Evolutionary conservation across 768 basidiomycete species (phyloP).

Genomic region (Baorangia bicolor): DNA sequence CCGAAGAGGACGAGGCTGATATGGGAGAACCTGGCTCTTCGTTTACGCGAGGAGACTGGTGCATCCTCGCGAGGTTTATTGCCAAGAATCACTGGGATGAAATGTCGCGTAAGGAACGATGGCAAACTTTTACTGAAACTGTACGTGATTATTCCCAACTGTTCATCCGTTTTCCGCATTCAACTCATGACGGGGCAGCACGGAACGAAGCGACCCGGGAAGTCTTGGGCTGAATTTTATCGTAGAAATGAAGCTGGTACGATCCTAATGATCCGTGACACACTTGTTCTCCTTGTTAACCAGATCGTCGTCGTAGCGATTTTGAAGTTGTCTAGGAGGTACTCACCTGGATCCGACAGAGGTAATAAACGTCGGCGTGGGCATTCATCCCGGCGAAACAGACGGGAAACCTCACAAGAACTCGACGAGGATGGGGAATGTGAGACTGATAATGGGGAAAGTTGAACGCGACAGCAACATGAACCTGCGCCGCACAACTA

Average conservation of each 20-base stretch:
- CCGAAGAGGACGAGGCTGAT: slow-evolving; percentile 32
- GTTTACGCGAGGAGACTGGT: slow-evolving; percentile 62
- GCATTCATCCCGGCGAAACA: slow-evolving; percentile 24
- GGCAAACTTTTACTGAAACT: slow-evolving; percentile 51
- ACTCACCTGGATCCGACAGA: slow-evolving; percentile 14
- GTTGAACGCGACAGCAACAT: neutral
- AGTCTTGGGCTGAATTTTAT: slow-evolving; percentile 64
- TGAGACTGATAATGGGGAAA: slow-evolving; percentile 20
- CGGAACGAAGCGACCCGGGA: slow-evolving; percentile 45
- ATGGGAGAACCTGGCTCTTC: slow-evolving; percentile 54
- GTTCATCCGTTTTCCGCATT: neutral
- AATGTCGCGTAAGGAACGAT: slow-evolving; percentile 45
- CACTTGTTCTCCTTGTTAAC: slow-evolving; percentile 4
- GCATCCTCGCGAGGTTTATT: slow-evolving; percentile 59
- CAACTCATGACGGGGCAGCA: slow-evolving; percentile 38
- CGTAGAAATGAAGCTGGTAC: slow-evolving; percentile 50
- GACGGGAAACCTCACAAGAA: slow-evolving; percentile 1
- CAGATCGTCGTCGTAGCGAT: slow-evolving; percentile 15
- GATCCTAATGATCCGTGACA: slow-evolving; percentile 14
- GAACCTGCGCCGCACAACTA: neutral
- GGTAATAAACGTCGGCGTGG: slow-evolving; percentile 19
- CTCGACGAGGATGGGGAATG: slow-evolving; percentile 18
- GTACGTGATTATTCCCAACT: slow-evolving; percentile 34
- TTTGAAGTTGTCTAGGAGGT: slow-evolving; percentile 27
- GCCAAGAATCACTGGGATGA: slow-evolving; percentile 48